Evolutionary conservation across 2,329 filamentous ascomycete genomes (phyloP).

Genomic region (Clonostachys byssicola): DNA sequence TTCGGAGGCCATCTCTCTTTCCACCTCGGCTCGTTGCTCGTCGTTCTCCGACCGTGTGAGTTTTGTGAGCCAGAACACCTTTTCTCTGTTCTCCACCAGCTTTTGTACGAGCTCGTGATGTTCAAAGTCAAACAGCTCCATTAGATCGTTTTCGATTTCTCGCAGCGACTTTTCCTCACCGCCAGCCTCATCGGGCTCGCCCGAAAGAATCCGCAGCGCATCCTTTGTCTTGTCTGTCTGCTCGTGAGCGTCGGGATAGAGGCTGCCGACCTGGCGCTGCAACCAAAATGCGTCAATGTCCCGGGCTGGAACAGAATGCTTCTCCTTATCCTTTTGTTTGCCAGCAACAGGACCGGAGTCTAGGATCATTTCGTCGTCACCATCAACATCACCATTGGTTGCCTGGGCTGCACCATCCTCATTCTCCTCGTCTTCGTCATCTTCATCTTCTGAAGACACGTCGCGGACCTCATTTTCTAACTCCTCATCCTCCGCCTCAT

Average conservation of each 20-base stretch:
- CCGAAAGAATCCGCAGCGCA: slow-evolving; percentile 78
- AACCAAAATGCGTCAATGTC: slow-evolving; percentile 98
- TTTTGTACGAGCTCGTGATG: slow-evolving; percentile 90
- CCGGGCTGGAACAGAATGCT: slow-evolving; percentile 69
- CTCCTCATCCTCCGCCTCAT: slow-evolving; percentile 78
- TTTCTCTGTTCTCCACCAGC: slow-evolving; percentile 86
- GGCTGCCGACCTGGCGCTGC: slow-evolving; percentile 81
- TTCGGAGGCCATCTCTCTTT: slow-evolving; percentile 87
- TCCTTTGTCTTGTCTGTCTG: slow-evolving; percentile 90
- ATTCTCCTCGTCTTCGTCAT: slow-evolving; percentile 57
- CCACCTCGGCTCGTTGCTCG: slow-evolving; percentile 70
- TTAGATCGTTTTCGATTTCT: slow-evolving; percentile 96
- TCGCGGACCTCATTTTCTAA: slow-evolving; percentile 85
- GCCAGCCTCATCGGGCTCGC: slow-evolving; percentile 62
- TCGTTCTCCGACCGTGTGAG: slow-evolving; percentile 80
- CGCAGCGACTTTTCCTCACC: slow-evolving; percentile 81
- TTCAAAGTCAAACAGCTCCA: slow-evolving; percentile 97
- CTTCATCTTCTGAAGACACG: slow-evolving; percentile 79
- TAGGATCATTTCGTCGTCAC: slow-evolving; percentile 81
- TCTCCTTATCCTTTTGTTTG: slow-evolving; percentile 44
- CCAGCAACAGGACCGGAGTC: slow-evolving; percentile 56
- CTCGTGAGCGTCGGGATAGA: slow-evolving; percentile 88
- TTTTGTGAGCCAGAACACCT: slow-evolving; percentile 91
- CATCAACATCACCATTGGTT: slow-evolving; percentile 49
- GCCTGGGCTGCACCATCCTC: slow-evolving; percentile 52